A percentile compares a stretch with the other conserved stretches of the same genome.
phyloP scores from a whole-genome alignment of 495 filamentous ascomycete species.

The Aspergillus bridgeri region DNA sequence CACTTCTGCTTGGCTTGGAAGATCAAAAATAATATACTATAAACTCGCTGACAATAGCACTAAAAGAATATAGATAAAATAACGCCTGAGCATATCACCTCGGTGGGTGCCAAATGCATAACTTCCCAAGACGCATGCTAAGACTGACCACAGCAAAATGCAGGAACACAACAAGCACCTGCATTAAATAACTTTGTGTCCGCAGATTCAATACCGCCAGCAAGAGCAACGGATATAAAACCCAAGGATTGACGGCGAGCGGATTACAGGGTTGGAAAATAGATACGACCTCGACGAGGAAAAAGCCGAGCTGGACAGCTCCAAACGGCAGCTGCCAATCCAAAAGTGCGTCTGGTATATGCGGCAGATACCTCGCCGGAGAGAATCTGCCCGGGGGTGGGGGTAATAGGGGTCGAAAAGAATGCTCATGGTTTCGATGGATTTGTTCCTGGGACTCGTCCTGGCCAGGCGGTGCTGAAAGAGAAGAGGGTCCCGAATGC shows the following conservation, averaged over 20 bases:
- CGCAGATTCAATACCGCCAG: conserved; percentile 54
- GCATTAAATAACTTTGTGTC: conserved; percentile 22
- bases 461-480: conserved; percentile 22
- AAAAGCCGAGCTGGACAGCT: conserved; percentile 40
- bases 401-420: conserved; percentile 58
- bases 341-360: conserved; percentile 5
- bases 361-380: conserved; percentile 24
- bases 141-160: conserved; percentile 34
- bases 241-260: conserved; percentile 52
- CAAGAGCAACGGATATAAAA: conserved; percentile 58
- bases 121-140: conserved; percentile 27
- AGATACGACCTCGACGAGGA: conserved; percentile 54
- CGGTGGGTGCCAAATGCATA: conserved; percentile 34
- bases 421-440: not conserved
- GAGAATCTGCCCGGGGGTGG: conserved; percentile 38
- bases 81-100: not conserved
- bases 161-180: conserved; percentile 23
- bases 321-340: conserved; percentile 24
- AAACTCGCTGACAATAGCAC: not conserved
- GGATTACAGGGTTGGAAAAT: conserved; percentile 59
- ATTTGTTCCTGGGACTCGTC: conserved; percentile 19
- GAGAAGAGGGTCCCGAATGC: conserved; percentile 24
- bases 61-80: not conserved
- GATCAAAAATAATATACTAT: not conserved
- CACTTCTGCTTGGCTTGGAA: not conserved